phyloP scores from a whole-genome alignment of 2,329 filamentous ascomycete genomes.

The Didymella exigua region DNA sequence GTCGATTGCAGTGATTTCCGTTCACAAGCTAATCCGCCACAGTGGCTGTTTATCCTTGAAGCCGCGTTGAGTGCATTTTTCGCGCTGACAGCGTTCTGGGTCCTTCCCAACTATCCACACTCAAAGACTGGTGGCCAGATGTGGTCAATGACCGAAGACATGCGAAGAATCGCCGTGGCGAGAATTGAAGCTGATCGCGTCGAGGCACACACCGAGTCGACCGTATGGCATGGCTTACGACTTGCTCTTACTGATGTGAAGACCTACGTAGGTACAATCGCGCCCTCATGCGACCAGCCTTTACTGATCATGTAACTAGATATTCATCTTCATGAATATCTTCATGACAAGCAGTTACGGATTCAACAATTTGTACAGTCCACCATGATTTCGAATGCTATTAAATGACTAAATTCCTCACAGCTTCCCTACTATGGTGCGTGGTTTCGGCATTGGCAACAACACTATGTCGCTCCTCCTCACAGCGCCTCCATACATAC shows the following conservation, averaged over 20 bases:
- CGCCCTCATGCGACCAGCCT: background rate
- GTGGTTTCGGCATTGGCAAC: slow-evolving; percentile 18
- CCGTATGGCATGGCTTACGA: slow-evolving; percentile 20
- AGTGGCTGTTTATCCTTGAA: slow-evolving; percentile 29
- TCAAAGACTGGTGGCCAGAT: slow-evolving; percentile 4
- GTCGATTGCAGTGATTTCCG: background rate
- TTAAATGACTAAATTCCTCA: too few species aligned
- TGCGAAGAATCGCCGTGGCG: slow-evolving; percentile 2
- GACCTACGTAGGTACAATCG: slow-evolving; percentile 9
- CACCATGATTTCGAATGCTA: too few species aligned
- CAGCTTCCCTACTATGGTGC: slow-evolving; percentile 21
- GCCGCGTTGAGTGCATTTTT: slow-evolving; percentile 16
- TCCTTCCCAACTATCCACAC: slow-evolving; percentile 55
- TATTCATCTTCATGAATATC: slow-evolving; percentile 20
- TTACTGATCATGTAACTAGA: background rate
- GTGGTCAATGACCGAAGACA: slow-evolving; percentile 11
- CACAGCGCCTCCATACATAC: slow-evolving; percentile 20
- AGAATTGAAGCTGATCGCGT: slow-evolving; percentile 19
- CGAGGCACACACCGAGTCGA: slow-evolving; percentile 10
- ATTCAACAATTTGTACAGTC: slow-evolving; percentile 23
- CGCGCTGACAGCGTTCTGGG: slow-evolving; percentile 46
- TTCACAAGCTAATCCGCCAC: background rate
- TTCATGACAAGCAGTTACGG: slow-evolving; percentile 17
- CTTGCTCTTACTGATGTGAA: slow-evolving; percentile 15
- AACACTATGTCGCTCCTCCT: slow-evolving; percentile 15